Percentiles rank a stretch among this genome's conserved stretches.
phyloP scores from a whole-genome alignment of 768 basidiomycete genomes.

The Termitomyces sp. region DNA sequence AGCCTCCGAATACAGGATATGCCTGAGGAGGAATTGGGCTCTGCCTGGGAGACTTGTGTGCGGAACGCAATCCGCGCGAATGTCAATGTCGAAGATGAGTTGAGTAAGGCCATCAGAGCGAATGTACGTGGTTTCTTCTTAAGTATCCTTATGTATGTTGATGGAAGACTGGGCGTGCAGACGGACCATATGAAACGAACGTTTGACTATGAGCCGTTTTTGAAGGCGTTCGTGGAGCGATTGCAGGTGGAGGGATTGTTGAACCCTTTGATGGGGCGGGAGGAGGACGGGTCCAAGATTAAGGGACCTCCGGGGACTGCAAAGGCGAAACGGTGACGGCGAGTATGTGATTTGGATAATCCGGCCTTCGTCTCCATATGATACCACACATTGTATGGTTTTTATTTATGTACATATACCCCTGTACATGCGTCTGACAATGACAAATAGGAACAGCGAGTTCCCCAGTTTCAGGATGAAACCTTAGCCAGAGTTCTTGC shows the following conservation, averaged over 20 bases:
- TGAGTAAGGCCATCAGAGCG: constrained; percentile 35
- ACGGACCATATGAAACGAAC: constrained; percentile 56
- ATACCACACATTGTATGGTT: background rate
- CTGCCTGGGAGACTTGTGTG: constrained; percentile 47
- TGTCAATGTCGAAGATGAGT: constrained; percentile 45
- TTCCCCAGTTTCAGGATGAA: too few species aligned
- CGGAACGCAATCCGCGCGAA: constrained; percentile 35
- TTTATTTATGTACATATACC: background rate
- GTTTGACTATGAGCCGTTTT: constrained; percentile 62
- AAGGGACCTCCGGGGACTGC: background rate
- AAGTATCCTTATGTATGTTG: background rate
- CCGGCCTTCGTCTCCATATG: background rate
- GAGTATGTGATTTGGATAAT: too few species aligned
- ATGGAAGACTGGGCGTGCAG: constrained; percentile 23
- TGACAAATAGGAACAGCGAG: too few species aligned
- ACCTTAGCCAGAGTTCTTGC: too few species aligned
- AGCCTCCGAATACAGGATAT: constrained; percentile 43
- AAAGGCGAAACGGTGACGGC: constrained; percentile 4
- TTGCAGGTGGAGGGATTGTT: constrained; percentile 46
- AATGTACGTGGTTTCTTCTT: constrained; percentile 34
- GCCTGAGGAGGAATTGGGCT: constrained; percentile 28
- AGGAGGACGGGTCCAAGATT: constrained; percentile 28
- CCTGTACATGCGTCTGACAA: background rate
- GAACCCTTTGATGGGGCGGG: constrained; percentile 35
- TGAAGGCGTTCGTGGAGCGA: constrained; percentile 38